Conservation (phyloP, 257 asterid species). For the Fraxinus anomala region DNA sequence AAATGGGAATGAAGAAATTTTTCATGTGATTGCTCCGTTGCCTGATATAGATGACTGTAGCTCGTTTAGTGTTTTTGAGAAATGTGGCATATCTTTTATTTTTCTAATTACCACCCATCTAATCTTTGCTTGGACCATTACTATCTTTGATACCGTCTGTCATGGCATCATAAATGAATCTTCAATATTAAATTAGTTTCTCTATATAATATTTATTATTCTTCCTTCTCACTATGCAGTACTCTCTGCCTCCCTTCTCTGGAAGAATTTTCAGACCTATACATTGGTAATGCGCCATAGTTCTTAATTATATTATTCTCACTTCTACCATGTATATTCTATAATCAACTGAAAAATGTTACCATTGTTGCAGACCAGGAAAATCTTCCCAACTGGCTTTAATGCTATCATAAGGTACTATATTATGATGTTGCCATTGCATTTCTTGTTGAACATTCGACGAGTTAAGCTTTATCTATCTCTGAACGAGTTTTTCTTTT, state of each 20-base stretch:
- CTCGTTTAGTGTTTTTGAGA: neutral
- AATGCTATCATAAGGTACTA: slow-evolving; percentile 70
- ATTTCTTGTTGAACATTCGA: neutral
- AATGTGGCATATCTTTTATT: neutral
- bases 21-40: neutral
- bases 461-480: neutral
- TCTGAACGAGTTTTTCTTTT: slow-evolving; percentile 9
- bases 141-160: neutral
- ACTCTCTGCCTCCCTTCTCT: slow-evolving; percentile 61
- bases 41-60: neutral
- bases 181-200: neutral
- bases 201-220: neutral
- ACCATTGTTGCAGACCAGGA: slow-evolving; percentile 45
- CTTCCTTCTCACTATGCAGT: slow-evolving; percentile 48
- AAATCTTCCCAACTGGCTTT: slow-evolving; percentile 63
- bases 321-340: neutral
- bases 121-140: neutral
- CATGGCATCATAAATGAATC: neutral
- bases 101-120: neutral
- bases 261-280: slow-evolving; percentile 72
- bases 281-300: slow-evolving; percentile 53
- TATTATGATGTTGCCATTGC: slow-evolving; percentile 1
- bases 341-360: slow-evolving; percentile 17
- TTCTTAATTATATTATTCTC: neutral
- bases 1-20: neutral